Base-by-base conservation (phyloP, 495 filamentous ascomycete species). In the Neurospora sp. region DNA sequence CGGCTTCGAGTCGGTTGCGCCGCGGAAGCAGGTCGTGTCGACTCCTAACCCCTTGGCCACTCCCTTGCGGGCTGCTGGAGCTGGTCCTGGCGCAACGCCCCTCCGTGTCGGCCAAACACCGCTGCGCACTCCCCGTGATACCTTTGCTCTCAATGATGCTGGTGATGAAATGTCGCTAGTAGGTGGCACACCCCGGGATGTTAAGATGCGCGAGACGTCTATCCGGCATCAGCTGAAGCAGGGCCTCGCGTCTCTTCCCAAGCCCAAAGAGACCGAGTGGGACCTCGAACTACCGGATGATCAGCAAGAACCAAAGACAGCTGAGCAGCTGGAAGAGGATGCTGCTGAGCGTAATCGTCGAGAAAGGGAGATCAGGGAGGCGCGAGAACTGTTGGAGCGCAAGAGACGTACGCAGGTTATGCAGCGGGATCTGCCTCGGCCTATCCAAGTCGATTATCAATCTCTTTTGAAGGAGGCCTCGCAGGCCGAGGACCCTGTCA, bases 21-120 rank as follows among this genome's bases (percentile, higher is more conserved):
- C 95, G 48, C 87, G 93, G 72, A 90, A 88, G 77, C 93, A 96
- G 74, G 85, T 91, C 20, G 87, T 97, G 39, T 86, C 92, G 27
- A 99, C 96, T 3, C 96, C 96, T 2, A 99, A 99, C 80, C 96
- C 96, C 27, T 85, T 99, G 83, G 94, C 96, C 12, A 99, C 96
- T 5, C 96, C 96, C 18, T 88, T 97, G 74, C 90, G 93, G 68
- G 84, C 90, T 75, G 86, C 84, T n/a, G 86, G 82, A 70, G 88
- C 88, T 76, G 93, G 89, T 14, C 82, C 90, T 46, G 92, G 90
- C 70, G 90, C 90, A 11, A 96, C 93, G 16, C 93, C 93, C 11
- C 84, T 89, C 79, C 85, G 85, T 14, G 84, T 87, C 12, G 93
- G 94, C 41, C 92, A 93, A 59, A 99, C 96, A 1, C 96, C 96